phyloP scores from a whole-genome alignment of 2,329 filamentous ascomycete species.

The Aplosporella prunicola region DNA sequence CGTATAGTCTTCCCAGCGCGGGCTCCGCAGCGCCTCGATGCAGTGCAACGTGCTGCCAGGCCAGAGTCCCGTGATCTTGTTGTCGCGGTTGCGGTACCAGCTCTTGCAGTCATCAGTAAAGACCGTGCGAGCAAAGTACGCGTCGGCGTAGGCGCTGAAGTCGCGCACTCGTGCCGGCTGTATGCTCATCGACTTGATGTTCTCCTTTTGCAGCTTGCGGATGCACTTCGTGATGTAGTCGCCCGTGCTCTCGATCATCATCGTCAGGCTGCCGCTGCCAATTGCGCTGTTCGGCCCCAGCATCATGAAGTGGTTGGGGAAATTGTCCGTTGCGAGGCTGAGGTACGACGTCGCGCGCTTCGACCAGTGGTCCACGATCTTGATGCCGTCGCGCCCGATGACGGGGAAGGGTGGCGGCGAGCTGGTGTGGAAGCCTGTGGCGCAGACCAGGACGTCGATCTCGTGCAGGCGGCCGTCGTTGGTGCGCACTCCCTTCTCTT shows the following conservation, averaged over 20 bases:
- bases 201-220: conserved; percentile 35
- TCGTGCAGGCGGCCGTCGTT: conserved; percentile 29
- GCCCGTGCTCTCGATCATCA: conserved; percentile 32
- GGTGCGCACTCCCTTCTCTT: conserved; percentile 30
- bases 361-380: conserved; percentile 27
- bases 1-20: conserved; percentile 27
- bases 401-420: conserved; percentile 32
- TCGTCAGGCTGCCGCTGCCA: conserved; percentile 30
- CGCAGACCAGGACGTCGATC: conserved; percentile 37
- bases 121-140: conserved; percentile 26
- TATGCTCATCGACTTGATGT: conserved; percentile 29
- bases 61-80: conserved; percentile 24
- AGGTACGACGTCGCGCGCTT: conserved; percentile 24
- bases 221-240: conserved; percentile 32
- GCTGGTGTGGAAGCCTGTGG: conserved; percentile 35
- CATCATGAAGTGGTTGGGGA: conserved; percentile 35
- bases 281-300: conserved; percentile 34
- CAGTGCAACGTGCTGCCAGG: conserved; percentile 25
- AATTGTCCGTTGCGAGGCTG: conserved; percentile 19
- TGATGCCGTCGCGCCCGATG: conserved; percentile 20
- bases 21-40: conserved; percentile 24
- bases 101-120: conserved; percentile 25
- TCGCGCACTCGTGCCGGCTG: conserved; percentile 20
- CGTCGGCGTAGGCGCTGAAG: conserved; percentile 23
- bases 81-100: conserved; percentile 25